A percentile compares a stretch with the other conserved stretches of the same genome.
Conservation (phyloP, 192 early-diverging fungal species). For the Lunasporangiospora selenospora region DNA sequence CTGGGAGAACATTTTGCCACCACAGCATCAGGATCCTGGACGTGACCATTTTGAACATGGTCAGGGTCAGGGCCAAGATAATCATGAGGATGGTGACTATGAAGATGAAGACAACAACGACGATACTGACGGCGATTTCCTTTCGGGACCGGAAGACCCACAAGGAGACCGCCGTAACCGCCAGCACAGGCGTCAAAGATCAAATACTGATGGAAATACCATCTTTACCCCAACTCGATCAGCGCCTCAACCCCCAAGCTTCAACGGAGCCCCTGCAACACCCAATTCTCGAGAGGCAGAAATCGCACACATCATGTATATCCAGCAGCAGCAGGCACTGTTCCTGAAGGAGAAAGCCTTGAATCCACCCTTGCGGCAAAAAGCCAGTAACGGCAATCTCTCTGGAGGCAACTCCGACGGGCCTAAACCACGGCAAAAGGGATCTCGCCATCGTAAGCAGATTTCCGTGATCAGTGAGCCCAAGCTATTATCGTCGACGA, state of each 20-base stretch:
- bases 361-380: constrained; percentile 30
- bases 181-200: constrained; percentile 9
- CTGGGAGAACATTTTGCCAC: constrained; percentile 19
- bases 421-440: constrained; percentile 25
- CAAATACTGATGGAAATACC: background rate
- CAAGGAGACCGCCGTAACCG: constrained; percentile 16
- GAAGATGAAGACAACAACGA: constrained; percentile 42
- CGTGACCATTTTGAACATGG: constrained; percentile 9
- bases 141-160: constrained; percentile 43
- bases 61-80: constrained; percentile 41
- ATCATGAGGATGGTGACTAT: constrained; percentile 43
- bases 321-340: constrained; percentile 45
- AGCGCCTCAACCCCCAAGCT: constrained; percentile 28
- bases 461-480: constrained; percentile 45
- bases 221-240: constrained; percentile 37
- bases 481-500: constrained; percentile 35
- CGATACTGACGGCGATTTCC: constrained; percentile 36
- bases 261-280: constrained; percentile 1
- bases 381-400: constrained; percentile 39
- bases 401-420: constrained; percentile 31
- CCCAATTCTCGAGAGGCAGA: constrained; percentile 42
- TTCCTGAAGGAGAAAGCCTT: constrained; percentile 46
- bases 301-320: constrained; percentile 47
- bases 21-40: background rate
- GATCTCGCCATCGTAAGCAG: constrained; percentile 37